These are phyloP conservation scores for Boletus barrowsii DNA, from an alignment of 768 basidiomycete species.

Conservation along the genomic window DNA sequence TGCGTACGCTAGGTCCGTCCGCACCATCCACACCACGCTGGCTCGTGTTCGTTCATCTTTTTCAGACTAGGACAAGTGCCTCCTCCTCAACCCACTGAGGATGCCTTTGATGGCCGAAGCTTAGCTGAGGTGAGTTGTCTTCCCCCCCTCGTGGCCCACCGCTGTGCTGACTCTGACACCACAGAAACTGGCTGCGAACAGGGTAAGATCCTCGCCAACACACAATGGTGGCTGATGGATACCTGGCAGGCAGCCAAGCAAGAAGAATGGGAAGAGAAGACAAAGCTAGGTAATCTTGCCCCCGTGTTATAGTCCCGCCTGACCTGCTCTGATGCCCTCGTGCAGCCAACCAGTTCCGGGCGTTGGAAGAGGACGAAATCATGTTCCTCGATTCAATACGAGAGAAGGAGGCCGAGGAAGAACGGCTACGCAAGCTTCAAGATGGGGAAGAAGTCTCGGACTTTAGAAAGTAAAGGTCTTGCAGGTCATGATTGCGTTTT, in stretches of 20 bases:
- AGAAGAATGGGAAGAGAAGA: constrained; percentile 92
- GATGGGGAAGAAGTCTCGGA: constrained; percentile 77
- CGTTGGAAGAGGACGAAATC: constrained; percentile 87
- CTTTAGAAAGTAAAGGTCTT: constrained; percentile 66
- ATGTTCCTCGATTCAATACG: constrained; percentile 83
- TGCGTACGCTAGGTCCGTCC: constrained; percentile 70
- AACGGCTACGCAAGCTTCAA: constrained; percentile 65
- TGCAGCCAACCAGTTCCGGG: constrained; percentile 83
- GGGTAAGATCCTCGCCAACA: constrained; percentile 42
- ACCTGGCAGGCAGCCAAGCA: constrained; percentile 71
- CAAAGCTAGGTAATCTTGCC: constrained; percentile 55
- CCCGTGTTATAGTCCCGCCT: neutral
- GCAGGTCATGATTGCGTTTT: neutral
- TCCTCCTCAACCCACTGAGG: constrained; percentile 71
- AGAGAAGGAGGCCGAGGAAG: constrained; percentile 73
- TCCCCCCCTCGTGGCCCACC: constrained; percentile 5
- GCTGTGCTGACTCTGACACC: constrained; percentile 11
- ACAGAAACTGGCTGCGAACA: constrained; percentile 88
- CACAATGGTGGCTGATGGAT: constrained; percentile 9
- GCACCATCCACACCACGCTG: neutral
- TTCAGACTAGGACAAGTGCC: constrained; percentile 80
- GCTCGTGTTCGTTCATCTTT: constrained; percentile 5
- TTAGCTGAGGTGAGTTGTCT: constrained; percentile 72
- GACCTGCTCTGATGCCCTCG: constrained; percentile 7
- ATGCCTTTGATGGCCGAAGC: constrained; percentile 79